Percentiles rank a stretch among this genome's conserved stretches.
These are phyloP conservation scores for Beauveria sp. DNA, from an alignment of 2,329 filamentous ascomycete species.

Conservation along the genomic window DNA sequence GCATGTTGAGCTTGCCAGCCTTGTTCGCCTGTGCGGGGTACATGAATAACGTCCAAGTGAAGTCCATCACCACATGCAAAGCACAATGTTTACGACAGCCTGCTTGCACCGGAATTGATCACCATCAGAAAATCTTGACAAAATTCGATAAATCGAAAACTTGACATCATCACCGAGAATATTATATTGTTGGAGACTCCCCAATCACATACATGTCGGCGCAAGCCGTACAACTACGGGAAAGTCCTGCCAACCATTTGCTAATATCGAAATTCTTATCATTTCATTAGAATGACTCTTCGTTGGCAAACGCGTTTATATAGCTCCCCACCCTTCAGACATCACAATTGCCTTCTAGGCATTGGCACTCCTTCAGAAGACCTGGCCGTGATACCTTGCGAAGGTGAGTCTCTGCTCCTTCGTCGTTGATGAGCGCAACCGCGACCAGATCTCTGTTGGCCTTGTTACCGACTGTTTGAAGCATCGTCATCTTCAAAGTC, in stretches of 20 bases:
- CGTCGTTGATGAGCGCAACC: background rate
- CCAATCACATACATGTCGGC: background rate
- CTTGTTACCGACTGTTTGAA: background rate
- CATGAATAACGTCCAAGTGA: background rate
- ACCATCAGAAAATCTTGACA: too few species aligned
- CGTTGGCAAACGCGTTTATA: background rate
- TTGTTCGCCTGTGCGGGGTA: background rate
- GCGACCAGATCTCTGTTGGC: background rate
- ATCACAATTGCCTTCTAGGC: background rate
- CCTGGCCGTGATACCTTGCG: background rate
- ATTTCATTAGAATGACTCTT: background rate
- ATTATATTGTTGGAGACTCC: too few species aligned
- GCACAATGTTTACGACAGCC: background rate
- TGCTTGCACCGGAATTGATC: too few species aligned
- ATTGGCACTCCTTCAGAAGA: background rate
- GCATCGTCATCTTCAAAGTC: background rate
- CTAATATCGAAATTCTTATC: background rate
- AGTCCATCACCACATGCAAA: background rate
- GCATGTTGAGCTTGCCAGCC: background rate
- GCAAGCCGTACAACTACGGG: background rate
- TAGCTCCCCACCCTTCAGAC: background rate
- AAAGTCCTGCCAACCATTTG: background rate
- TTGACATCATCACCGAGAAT: too few species aligned
- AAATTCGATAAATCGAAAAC: too few species aligned
- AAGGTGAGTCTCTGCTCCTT: background rate